These are phyloP conservation scores for Ramalina intermedia DNA, from an alignment of 495 filamentous ascomycete genomes.

Conservation along the genomic window DNA sequence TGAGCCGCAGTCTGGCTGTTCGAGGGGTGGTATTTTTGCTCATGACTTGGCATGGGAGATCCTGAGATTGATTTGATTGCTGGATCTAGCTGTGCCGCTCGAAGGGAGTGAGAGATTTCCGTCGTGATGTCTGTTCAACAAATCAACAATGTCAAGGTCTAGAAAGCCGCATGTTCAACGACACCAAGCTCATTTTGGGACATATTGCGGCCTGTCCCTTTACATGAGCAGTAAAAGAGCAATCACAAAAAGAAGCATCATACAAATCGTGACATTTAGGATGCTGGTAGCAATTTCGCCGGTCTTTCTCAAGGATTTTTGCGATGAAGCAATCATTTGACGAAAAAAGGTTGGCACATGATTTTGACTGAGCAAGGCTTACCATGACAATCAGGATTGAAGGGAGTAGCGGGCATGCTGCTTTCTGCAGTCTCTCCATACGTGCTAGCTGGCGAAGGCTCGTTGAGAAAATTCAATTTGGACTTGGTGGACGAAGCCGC, in stretches of 20 bases:
- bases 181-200: too few relatives aligned
- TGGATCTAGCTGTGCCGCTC: conserved; percentile 7
- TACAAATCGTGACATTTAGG: too few relatives aligned
- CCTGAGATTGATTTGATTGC: conserved; percentile 10
- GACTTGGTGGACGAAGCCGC: conserved; percentile 4
- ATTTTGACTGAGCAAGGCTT: neutral
- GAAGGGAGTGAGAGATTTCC: conserved; percentile 9
- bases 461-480: conserved; percentile 11
- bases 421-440: conserved; percentile 21
- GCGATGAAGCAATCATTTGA: too few relatives aligned
- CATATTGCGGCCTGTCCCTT: too few relatives aligned
- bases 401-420: conserved; percentile 20
- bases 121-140: neutral
- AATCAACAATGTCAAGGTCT: too few relatives aligned
- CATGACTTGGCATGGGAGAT: conserved; percentile 9
- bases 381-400: conserved; percentile 9
- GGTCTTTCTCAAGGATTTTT: too few relatives aligned
- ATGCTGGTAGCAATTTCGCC: too few relatives aligned
- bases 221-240: too few relatives aligned
- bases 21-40: neutral
- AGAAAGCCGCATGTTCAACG: neutral
- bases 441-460: conserved; percentile 26
- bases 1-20: conserved; percentile 2
- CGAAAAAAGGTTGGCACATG: too few relatives aligned
- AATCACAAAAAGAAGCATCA: too few relatives aligned